phyloP scores from a whole-genome alignment of 2,329 filamentous ascomycete species.

The Penicillium sclerotiorum region DNA sequence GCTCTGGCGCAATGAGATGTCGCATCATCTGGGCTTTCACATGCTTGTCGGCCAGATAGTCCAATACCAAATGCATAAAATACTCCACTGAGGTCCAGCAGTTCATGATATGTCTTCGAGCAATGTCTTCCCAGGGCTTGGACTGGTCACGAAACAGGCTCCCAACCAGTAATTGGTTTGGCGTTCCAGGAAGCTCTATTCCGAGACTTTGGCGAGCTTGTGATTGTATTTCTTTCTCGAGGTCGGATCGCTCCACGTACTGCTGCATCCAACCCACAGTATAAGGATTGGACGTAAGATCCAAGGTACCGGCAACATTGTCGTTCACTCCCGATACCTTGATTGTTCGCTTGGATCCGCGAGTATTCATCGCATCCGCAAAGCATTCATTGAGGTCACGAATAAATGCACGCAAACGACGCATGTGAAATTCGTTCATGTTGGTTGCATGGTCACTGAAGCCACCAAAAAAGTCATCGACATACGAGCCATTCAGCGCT shows the following conservation, averaged over 20 bases:
- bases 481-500: constrained; percentile 47
- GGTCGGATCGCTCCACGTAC: constrained; percentile 5
- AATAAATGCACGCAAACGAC: constrained; percentile 33
- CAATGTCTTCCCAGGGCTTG: constrained; percentile 36
- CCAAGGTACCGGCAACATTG: too few relatives aligned
- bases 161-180: constrained; percentile 36
- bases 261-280: constrained; percentile 14
- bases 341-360: constrained; percentile 20
- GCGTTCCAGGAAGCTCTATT: constrained; percentile 38
- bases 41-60: constrained; percentile 26
- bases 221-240: constrained; percentile 24
- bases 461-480: constrained; percentile 44
- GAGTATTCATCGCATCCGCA: constrained; percentile 24
- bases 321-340: background rate
- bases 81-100: constrained; percentile 24
- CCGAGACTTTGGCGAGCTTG: constrained; percentile 32
- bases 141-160: constrained; percentile 39
- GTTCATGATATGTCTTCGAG: constrained; percentile 25
- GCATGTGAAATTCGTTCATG: constrained; percentile 15
- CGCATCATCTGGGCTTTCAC: constrained; percentile 22
- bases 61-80: constrained; percentile 28
- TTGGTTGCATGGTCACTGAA: constrained; percentile 10
- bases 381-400: constrained; percentile 31
- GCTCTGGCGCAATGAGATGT: constrained; percentile 21
- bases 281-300: constrained; percentile 18